Evolutionary conservation across 495 filamentous ascomycete genomes (phyloP), one percentile per base, ranked within the genome.

Genomic region (Penicillium diatomitis): DNA sequence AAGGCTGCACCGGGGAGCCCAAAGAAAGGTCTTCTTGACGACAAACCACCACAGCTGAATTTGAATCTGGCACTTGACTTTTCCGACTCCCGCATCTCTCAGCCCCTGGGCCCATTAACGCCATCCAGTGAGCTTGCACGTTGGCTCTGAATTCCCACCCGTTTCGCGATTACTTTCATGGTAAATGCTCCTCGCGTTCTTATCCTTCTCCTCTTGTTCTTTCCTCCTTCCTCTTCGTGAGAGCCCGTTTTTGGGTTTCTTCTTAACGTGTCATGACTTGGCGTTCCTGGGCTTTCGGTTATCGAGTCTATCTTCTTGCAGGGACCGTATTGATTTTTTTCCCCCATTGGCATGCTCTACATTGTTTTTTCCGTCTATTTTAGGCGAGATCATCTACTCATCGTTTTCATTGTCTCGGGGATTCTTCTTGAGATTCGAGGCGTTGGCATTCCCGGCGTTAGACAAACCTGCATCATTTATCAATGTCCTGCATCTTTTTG

Each of bases 31-130:
- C 39, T 61, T 5, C 9, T 74, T 11, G 67, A 68, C 28, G 71
- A 74, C 28, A 61, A 57, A 47, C 71, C 71, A 44, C 71, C 71
- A 2, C 64, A 66, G 51, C 53, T 74, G 32, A 66, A 72, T 33
- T 56, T 74, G 11, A 62, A 72, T 33, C 57, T 74, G 11, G 63
- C 61, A 1, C 53, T 74, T 8, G 61, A 70, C 49, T 49, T 68
- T 8, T 57, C 67, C 4, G 50, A 57, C 20, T 64, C 51, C 33
- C 58, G 59, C 5, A 39, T 48, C 42, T 20, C 44, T 6, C 12
- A 48, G 40, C 27, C 49, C 5, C 31, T 32, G 11, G 52, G 60
- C 11, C 57, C 55, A 9, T 34, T 32, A 10, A 58, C 60, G 29
- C 57, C 60, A 44, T 61, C 60, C 4, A 64, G 63, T 43, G 64